Percentiles rank a stretch among this genome's conserved stretches.
Conservation (phyloP, 768 basidiomycete species). For the Tephrocybe sp. region DNA sequence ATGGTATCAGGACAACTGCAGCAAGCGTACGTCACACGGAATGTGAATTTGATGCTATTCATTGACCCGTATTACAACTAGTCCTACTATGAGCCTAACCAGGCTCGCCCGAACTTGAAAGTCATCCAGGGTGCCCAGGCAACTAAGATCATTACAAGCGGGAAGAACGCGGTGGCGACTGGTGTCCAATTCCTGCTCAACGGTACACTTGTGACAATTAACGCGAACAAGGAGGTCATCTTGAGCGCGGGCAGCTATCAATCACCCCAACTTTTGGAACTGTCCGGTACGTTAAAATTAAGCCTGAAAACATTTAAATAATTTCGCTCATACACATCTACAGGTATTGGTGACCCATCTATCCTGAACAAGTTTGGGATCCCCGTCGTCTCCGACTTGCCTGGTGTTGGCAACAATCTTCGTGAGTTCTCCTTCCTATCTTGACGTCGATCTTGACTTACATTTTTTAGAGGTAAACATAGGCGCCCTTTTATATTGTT, state of each 20-base stretch:
- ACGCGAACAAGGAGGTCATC: conserved; percentile 7
- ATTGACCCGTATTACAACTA: background rate
- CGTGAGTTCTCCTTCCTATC: conserved; percentile 2
- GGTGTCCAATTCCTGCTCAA: conserved; percentile 2
- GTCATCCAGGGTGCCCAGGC: conserved; percentile 10
- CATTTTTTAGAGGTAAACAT: background rate
- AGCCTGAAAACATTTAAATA: background rate
- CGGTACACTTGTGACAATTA: background rate
- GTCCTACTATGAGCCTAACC: conserved; percentile 12
- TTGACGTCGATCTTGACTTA: background rate
- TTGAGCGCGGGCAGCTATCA: conserved; percentile 6
- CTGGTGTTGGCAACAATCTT: conserved; percentile 13
- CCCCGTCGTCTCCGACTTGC: conserved; percentile 3
- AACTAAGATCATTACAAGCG: background rate
- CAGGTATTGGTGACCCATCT: conserved; percentile 8
- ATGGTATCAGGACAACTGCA: background rate
- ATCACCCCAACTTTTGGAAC: conserved; percentile 7
- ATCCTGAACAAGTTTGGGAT: conserved; percentile 1
- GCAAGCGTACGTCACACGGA: background rate
- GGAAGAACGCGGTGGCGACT: background rate
- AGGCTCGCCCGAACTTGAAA: conserved; percentile 1
- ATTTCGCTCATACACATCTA: no score
- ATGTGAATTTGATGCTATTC: background rate
- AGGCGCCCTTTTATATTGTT: background rate
- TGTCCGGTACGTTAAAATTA: conserved; percentile 5